Evolutionary conservation across 257 asterid species (phyloP), one percentile per base, ranked within the genome.

Genomic region (Solanum sejunctum): DNA sequence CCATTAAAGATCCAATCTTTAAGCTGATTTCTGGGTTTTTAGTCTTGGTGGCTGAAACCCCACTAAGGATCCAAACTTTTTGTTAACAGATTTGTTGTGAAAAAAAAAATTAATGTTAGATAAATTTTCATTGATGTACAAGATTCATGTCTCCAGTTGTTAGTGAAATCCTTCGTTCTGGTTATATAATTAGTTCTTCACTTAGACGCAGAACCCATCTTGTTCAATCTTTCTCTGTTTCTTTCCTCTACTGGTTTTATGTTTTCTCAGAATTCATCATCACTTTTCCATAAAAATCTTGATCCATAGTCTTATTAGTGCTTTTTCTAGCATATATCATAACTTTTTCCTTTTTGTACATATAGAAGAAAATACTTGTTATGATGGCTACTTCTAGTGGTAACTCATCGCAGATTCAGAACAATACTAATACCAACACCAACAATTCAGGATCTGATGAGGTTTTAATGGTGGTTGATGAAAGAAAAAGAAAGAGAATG

Each of bases 221-320:
- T 52, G 99, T 96, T 83, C 99, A 95, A 84, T 96, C 99, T 83
- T 94, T 96, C 88, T 96, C 99, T 0, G 96, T 96, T 87, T 98
- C 92, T 0, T 96, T 96, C 85, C 98, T 96, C 82, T 95, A 95
- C 91, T 95, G 99, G 99, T 96, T 96, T 88, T 94, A 94, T 88
- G 95, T 91, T 57, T 94, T 94, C 73, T 96, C 99, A 91, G 91
- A 86, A 90, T 36, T 51, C 56, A 26, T 80, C 52, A 12, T 28
- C 52, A 47, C 16, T 36, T 36, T 5, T n/a, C 67, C 20, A 18
- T 15, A 57, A 60, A 58, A 9, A 8, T 8, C 45, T 17, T 8
- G 11, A 17, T 39, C 78, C 15, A 17, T 69, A 69, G 75, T 67
- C 26, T 17, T 58, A n/a, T 5, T 18, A 20, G 12, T 57, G n/a